Base-by-base conservation (phyloP, 331 rosid genomes). In the Telfairia occidentalis region DNA sequence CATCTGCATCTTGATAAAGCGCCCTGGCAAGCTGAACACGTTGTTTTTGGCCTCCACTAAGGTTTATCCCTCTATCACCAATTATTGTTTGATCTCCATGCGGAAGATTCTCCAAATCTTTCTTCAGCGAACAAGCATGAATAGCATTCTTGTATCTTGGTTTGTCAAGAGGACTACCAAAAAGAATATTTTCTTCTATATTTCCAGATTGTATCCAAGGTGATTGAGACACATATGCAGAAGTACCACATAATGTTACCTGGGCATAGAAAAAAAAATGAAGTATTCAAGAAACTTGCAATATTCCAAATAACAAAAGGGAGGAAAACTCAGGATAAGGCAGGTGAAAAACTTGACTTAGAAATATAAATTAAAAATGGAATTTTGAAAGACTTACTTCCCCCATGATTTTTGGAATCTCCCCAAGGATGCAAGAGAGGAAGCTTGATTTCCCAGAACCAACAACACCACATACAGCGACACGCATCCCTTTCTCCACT, bases 1-100 rank as follows among this genome's bases (percentile, higher is more conserved):
- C 82, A 82, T 95, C 97, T 54, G 99, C 96, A 82, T 95, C 94
- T 77, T 95, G 99, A 86, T 95, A 95, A 40, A 95, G 97, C 57
- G 99, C 99, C 71, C 99, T 89, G 26, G 98, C 98, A 77, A 93
- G 98, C 89, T 93, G 97, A 81, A 93, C 90, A 63, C 98, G 85
- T 84, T 93, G 98, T 89, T 94, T 94, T 85, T 94, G 98, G 81
- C 98, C 97, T 71, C 98, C 97, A 76, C 96, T 93, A 76, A 93
- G 81, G 82, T 93, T 93, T 85, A 91, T 94, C 57, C 98, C 98
- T 85, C 98, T 85, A 48, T 94, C 98, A 77, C 98, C 98, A 76
- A 94, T 94, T 59, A 94, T 94, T 76, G 98, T 94, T 78, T 94
- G 91, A 80, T 91, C 98, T 65, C 97, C 96, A 73, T 91, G 92